Conservation (phyloP, 345 rosid species). For the Corchorus capsularis region DNA sequence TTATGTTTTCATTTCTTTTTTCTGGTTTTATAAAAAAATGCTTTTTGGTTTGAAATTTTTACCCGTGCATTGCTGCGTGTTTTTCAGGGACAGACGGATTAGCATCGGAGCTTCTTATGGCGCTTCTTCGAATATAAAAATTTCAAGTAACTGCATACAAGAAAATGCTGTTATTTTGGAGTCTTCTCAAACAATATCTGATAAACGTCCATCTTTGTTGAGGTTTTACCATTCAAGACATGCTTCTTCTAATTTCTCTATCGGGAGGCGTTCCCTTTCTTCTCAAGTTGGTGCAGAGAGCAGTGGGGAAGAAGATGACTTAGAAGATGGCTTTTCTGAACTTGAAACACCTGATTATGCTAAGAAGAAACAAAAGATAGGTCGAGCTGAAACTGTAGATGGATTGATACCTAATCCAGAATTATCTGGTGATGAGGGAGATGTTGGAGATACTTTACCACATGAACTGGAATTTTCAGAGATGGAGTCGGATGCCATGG, state of each 20-base stretch:
- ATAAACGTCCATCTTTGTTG: constrained; percentile 23
- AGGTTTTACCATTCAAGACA: constrained; percentile 36
- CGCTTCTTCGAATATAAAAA: constrained; percentile 39
- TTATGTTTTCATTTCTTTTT: too few relatives aligned
- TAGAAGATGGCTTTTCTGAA: constrained; percentile 72
- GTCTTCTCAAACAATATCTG: constrained; percentile 23
- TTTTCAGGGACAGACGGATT: constrained; percentile 47
- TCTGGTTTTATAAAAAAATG: background rate
- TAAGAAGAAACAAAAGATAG: constrained; percentile 23
- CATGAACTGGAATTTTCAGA: constrained; percentile 41
- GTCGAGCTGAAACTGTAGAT: constrained; percentile 40
- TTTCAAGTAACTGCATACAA: constrained; percentile 17
- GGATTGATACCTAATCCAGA: constrained; percentile 48
- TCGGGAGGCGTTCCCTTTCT: constrained; percentile 45
- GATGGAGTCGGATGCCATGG: constrained; percentile 23
- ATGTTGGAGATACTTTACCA: constrained; percentile 30
- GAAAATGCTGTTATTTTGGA: constrained; percentile 21
- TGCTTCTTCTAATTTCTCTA: constrained; percentile 29
- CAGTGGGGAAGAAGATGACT: constrained; percentile 56
- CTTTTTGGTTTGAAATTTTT: background rate
- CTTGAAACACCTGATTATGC: constrained; percentile 46
- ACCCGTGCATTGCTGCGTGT: background rate
- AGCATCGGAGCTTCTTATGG: constrained; percentile 38
- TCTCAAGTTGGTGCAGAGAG: constrained; percentile 64
- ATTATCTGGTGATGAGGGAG: constrained; percentile 45